Base-by-base conservation (phyloP, 805 yeast genomes). In the Saturnispora gosingensis region DNA sequence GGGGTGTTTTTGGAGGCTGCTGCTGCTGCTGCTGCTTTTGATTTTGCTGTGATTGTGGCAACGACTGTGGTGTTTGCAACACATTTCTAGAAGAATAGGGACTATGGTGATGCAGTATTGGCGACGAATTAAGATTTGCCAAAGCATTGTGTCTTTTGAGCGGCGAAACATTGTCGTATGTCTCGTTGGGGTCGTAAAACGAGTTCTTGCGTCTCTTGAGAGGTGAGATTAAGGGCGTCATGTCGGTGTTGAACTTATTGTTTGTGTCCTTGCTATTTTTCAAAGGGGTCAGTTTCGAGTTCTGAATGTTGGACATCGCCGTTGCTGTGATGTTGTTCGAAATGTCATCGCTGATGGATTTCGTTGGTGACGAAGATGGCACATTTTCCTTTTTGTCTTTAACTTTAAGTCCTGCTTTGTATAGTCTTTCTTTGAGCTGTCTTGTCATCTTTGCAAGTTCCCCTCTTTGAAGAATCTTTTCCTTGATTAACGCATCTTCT, bases 391-490 rank as follows among this genome's bases (percentile, higher is more conserved):
- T 59, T 53, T 62, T 60, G 60, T 69, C 67, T 40, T 65, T 60
- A 4, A 68, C 70, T 47, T 64, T 65, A 27, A 70, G 47, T 13
- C 73, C 74, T 2, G 77, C 75, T 57, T 67, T 71, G 27, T 70
- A 67, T 18, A 73, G 59, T 54, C 72, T 68, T 7, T 69, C 62
- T 56, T 72, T 73, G 24, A 73, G 57, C 54, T 72, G 76, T 53
- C 76, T 61, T 2, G 78, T 71, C 49, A 73, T 68, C 52, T 75
- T 66, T 5, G 77, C 74, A 6, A 73, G 64, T 54, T 73, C 76
- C 4, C 74, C 78, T 48, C 76, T 63, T 54, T 72, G 72, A 43
- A 73, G 61, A 44, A 73, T 72, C 54, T 68, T 70, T 51, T 72
- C 73, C 24, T 76, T 75, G 15, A 73, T 72, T 18, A 64, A 59